phyloP scores from a whole-genome alignment of 2,329 filamentous ascomycete genomes.

The Ceratocystis smalleyi region DNA sequence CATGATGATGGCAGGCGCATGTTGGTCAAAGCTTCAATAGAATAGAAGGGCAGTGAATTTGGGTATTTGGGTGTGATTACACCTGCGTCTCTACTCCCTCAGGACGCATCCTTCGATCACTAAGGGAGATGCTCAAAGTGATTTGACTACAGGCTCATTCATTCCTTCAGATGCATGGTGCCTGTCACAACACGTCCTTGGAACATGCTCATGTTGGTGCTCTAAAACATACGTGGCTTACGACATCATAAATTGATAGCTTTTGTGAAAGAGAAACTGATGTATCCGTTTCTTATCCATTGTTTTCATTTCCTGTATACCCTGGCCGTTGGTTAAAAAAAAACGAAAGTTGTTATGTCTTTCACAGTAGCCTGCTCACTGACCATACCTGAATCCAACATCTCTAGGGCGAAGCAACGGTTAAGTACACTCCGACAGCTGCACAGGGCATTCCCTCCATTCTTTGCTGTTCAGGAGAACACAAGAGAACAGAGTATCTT shows the following conservation, averaged over 20 bases:
- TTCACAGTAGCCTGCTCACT: background rate
- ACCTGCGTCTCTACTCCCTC: background rate
- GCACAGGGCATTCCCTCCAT: conserved; percentile 97
- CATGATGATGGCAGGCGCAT: background rate
- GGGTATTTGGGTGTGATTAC: background rate
- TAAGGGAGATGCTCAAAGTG: background rate
- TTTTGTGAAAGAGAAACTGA: background rate
- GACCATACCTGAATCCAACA: background rate
- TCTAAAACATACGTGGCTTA: background rate
- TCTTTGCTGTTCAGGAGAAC: conserved; percentile 18
- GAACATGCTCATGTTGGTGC: too few species aligned
- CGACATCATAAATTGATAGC: background rate
- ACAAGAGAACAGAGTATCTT: conserved; percentile 62
- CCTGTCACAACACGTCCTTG: background rate
- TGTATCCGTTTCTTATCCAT: background rate
- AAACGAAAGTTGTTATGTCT: conserved; percentile 2
- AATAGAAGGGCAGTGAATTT: background rate
- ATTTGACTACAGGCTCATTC: background rate
- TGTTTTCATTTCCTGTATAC: conserved; percentile 6
- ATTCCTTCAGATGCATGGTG: background rate
- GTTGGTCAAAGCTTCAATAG: background rate
- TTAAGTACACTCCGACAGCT: conserved; percentile 72
- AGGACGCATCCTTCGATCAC: background rate
- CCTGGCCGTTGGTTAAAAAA: conserved; percentile 4
- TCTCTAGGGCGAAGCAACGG: conserved; percentile 51